Conservation (phyloP, 2,329 filamentous ascomycete species). For the Cladophialophora psammophila region DNA sequence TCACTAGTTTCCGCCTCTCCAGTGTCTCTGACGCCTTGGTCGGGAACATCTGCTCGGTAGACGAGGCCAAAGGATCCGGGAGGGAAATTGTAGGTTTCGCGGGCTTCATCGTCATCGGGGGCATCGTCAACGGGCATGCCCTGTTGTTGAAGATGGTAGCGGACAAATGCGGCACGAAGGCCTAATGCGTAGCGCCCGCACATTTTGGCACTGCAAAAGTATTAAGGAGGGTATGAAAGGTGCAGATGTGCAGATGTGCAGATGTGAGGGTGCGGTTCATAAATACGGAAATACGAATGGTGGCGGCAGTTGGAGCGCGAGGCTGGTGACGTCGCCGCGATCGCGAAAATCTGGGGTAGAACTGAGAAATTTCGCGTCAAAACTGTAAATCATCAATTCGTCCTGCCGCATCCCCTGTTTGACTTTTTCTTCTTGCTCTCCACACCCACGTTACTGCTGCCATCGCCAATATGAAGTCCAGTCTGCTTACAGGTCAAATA, state of each 20-base stretch:
- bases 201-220: slow-evolving; percentile 56
- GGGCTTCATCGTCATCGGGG: slow-evolving; percentile 72
- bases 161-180: slow-evolving; percentile 76
- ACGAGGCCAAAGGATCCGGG: slow-evolving; percentile 86
- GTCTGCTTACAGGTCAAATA: not conserved
- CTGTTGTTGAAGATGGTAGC: slow-evolving; percentile 74
- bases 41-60: slow-evolving; percentile 77
- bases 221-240: not conserved
- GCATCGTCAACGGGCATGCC: slow-evolving; percentile 75
- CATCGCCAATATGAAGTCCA: slow-evolving; percentile 24
- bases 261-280: not conserved
- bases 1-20: slow-evolving; percentile 38
- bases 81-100: slow-evolving; percentile 90
- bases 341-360: slow-evolving; percentile 16
- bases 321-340: slow-evolving; percentile 20
- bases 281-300: slow-evolving; percentile 11
- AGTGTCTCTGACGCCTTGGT: slow-evolving; percentile 61
- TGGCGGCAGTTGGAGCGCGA: not conserved
- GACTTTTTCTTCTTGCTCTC: not conserved
- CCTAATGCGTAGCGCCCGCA: slow-evolving; percentile 72
- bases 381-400: not conserved
- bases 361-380: not conserved
- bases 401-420: not conserved
- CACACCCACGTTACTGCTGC: not conserved
- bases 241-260: not conserved